Percentiles rank a stretch among this genome's conserved stretches.
Evolutionary conservation across 2,329 filamentous ascomycete species (phyloP).

Genomic region (Aspergillus floridensis): DNA sequence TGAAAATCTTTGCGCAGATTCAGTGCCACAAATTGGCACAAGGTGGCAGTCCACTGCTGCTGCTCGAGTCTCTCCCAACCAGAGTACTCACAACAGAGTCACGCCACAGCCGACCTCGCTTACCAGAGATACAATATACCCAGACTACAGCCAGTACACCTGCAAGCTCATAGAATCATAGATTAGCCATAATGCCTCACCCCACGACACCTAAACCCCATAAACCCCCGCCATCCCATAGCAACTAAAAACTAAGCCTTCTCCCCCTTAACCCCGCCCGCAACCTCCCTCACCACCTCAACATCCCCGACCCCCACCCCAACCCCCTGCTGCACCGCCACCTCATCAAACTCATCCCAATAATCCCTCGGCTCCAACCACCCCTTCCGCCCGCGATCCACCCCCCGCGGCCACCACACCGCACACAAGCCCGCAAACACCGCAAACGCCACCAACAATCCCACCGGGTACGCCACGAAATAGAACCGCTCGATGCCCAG

Average conservation of each 20-base stretch:
- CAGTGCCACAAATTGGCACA: too few relatives aligned
- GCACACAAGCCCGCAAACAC: slow-evolving; percentile 17
- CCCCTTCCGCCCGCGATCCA: slow-evolving; percentile 11
- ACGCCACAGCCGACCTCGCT: too few relatives aligned
- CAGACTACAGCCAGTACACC: too few relatives aligned
- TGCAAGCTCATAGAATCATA: too few relatives aligned
- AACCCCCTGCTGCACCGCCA: neutral
- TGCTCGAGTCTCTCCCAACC: too few relatives aligned
- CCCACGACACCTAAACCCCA: neutral
- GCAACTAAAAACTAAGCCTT: too few relatives aligned
- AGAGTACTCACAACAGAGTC: too few relatives aligned
- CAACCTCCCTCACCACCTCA: neutral
- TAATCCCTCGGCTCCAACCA: slow-evolving; percentile 41
- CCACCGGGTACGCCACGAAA: slow-evolving; percentile 56
- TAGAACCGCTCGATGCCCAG: slow-evolving; percentile 47
- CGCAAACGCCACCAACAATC: slow-evolving; percentile 36
- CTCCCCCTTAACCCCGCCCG: neutral
- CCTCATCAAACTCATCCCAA: slow-evolving; percentile 23
- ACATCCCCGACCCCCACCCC: neutral
- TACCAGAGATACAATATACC: too few relatives aligned
- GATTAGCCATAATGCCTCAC: too few relatives aligned
- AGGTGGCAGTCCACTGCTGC: too few relatives aligned
- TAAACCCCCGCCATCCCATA: too few relatives aligned
- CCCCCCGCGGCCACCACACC: slow-evolving; percentile 5
- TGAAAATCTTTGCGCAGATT: too few relatives aligned